Percentiles rank a stretch among this genome's conserved stretches.
These are phyloP conservation scores for Coemansia sp. DNA, from an alignment of 192 early-diverging fungal genomes.

Conservation along the genomic window DNA sequence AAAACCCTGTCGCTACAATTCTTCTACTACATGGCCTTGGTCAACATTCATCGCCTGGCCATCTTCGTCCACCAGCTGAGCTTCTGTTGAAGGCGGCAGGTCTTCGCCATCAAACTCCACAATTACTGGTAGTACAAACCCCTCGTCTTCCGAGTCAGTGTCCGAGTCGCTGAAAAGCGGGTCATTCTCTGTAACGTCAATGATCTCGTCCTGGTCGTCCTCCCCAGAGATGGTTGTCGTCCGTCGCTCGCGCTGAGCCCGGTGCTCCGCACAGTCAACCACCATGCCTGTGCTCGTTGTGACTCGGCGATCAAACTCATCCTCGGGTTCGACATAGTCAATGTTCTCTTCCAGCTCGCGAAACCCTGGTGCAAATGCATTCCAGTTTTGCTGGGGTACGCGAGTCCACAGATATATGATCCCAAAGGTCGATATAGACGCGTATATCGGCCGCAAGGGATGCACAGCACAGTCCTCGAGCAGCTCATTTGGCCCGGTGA, in stretches of 20 bases:
- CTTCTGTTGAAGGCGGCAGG: not conserved
- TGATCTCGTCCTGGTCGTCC: slow-evolving; percentile 9
- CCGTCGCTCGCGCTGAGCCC: slow-evolving; percentile 8
- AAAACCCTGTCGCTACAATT: not conserved
- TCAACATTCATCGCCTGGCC: not conserved
- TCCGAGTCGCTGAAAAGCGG: slow-evolving; percentile 52
- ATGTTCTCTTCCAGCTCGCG: slow-evolving; percentile 91
- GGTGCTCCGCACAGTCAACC: slow-evolving; percentile 23
- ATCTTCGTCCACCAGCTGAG: not conserved
- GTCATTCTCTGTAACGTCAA: slow-evolving; percentile 47
- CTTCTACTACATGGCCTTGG: slow-evolving; percentile 11
- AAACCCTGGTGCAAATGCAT: slow-evolving; percentile 92
- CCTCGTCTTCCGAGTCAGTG: slow-evolving; percentile 34
- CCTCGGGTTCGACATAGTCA: slow-evolving; percentile 90
- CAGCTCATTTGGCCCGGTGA: slow-evolving; percentile 84
- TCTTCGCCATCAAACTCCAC: slow-evolving; percentile 9
- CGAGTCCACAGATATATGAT: slow-evolving; percentile 88
- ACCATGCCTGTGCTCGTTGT: slow-evolving; percentile 5
- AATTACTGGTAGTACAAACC: slow-evolving; percentile 33
- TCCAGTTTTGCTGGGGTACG: slow-evolving; percentile 76
- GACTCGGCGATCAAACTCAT: slow-evolving; percentile 77
- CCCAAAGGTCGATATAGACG: slow-evolving; percentile 76
- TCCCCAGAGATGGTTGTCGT: not conserved
- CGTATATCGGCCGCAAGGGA: slow-evolving; percentile 77
- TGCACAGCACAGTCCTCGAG: slow-evolving; percentile 81